phyloP scores from a whole-genome alignment of 768 basidiomycete species.

The Pleurotus citrinopileatus region DNA sequence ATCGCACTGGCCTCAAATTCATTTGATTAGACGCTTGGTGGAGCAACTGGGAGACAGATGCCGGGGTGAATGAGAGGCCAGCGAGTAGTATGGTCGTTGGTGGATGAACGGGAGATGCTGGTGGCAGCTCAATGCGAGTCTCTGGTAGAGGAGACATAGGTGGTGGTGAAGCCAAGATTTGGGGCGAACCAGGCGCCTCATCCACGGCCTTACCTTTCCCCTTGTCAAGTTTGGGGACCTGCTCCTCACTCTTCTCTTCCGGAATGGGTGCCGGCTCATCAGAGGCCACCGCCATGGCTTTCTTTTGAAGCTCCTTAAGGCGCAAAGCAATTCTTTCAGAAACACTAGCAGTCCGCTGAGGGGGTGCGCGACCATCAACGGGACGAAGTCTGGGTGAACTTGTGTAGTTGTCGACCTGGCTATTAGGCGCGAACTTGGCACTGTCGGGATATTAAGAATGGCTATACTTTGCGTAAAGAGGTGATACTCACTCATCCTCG shows the following conservation, averaged over 20 bases:
- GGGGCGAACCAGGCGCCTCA: slow-evolving; percentile 26
- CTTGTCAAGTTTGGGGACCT: slow-evolving; percentile 69
- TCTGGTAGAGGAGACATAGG: slow-evolving; percentile 49
- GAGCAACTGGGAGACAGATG: slow-evolving; percentile 67
- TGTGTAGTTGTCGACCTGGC: slow-evolving; percentile 71
- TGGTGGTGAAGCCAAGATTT: slow-evolving; percentile 50
- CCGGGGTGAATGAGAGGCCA: slow-evolving; percentile 64
- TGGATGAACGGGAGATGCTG: slow-evolving; percentile 35
- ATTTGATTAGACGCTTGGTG: slow-evolving; percentile 69
- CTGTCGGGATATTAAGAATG: slow-evolving; percentile 35
- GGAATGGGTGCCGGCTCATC: slow-evolving; percentile 19
- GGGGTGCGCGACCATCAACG: slow-evolving; percentile 48
- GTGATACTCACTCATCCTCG: slow-evolving; percentile 82
- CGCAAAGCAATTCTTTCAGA: slow-evolving; percentile 85
- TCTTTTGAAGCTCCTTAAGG: slow-evolving; percentile 75
- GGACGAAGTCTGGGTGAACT: slow-evolving; percentile 71
- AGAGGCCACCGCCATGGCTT: slow-evolving; percentile 32
- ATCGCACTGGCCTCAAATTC: slow-evolving; percentile 66
- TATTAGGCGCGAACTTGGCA: slow-evolving; percentile 83
- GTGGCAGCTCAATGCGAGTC: slow-evolving; percentile 36
- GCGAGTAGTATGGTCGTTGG: slow-evolving; percentile 67
- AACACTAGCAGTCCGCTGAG: slow-evolving; percentile 71
- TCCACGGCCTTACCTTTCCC: slow-evolving; percentile 72
- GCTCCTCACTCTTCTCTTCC: slow-evolving; percentile 30
- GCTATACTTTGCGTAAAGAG: slow-evolving; percentile 14